Evolutionary conservation across 1,139 yeast species (phyloP).

Genomic region (Suhomyces panamericanus): DNA sequence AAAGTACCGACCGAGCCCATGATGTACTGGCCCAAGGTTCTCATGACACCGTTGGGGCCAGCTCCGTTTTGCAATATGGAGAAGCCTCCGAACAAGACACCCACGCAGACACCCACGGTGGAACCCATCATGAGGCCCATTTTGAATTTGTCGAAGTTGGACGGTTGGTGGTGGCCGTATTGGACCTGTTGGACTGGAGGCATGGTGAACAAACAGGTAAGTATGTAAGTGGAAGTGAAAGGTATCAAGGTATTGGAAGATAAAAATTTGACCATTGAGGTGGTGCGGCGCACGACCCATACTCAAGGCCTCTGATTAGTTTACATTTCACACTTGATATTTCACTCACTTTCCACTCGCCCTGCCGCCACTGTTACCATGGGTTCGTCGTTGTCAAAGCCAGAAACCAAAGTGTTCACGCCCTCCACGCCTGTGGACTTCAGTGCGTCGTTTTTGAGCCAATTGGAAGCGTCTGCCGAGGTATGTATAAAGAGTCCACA

Average conservation of each 20-base stretch:
- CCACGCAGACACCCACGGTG: constrained; percentile 94
- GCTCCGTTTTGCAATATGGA: constrained; percentile 92
- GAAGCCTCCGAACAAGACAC: constrained; percentile 90
- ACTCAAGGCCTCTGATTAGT: constrained; percentile 5
- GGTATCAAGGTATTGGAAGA: not conserved
- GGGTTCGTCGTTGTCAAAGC: constrained; percentile 60
- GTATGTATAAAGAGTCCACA: too few species aligned
- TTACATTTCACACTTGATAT: not conserved
- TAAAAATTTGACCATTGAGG: constrained; percentile 4
- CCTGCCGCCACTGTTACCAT: constrained; percentile 23
- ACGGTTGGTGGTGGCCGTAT: constrained; percentile 74
- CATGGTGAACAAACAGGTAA: constrained; percentile 41
- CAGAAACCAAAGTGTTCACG: constrained; percentile 64
- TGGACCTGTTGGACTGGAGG: constrained; percentile 84
- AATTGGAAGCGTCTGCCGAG: constrained; percentile 71
- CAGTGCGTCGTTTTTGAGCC: constrained; percentile 65
- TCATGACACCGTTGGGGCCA: constrained; percentile 97
- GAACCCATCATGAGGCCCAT: constrained; percentile 98
- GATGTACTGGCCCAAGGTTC: constrained; percentile 94
- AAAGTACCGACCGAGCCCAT: constrained; percentile 97
- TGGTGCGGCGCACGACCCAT: constrained; percentile 10
- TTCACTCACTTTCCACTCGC: too few species aligned
- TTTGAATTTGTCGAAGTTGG: constrained; percentile 92
- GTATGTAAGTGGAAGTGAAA: not conserved
- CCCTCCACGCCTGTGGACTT: constrained; percentile 78